These are phyloP conservation scores for Exophiala aquamarina DNA, from an alignment of 2,329 filamentous ascomycete genomes.

Conservation along the genomic window DNA sequence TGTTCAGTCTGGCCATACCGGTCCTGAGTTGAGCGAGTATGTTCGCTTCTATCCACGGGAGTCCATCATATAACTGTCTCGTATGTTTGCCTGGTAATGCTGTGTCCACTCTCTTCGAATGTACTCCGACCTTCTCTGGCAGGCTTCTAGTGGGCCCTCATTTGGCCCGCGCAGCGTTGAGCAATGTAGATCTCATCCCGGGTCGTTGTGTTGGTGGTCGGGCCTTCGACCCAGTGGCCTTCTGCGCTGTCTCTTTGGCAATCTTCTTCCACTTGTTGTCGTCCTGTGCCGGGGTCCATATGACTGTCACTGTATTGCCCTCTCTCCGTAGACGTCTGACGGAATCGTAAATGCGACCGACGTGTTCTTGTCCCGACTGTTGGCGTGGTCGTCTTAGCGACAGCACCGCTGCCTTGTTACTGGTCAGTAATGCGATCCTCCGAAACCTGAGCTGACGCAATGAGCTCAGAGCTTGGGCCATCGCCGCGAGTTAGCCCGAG, in stretches of 20 bases:
- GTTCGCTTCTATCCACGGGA: constrained; percentile 31
- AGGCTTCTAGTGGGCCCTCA: constrained; percentile 20
- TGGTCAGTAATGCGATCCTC: constrained; percentile 27
- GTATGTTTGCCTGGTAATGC: constrained; percentile 33
- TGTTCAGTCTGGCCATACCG: constrained; percentile 34
- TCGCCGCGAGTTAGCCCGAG: constrained; percentile 29
- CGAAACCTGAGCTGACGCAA: constrained; percentile 24
- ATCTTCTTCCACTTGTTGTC: constrained; percentile 3
- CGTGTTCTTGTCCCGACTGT: constrained; percentile 26
- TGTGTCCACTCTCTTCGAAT: constrained; percentile 25
- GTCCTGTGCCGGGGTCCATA: constrained; percentile 21
- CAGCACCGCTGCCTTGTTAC: constrained; percentile 28
- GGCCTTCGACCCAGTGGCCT: constrained; percentile 25
- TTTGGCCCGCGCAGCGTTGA: constrained; percentile 29
- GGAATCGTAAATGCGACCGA: constrained; percentile 27
- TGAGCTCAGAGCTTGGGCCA: constrained; percentile 25
- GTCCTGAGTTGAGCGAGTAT: constrained; percentile 32
- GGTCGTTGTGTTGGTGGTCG: constrained; percentile 16
- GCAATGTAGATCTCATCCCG: constrained; percentile 30
- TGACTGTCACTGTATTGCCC: constrained; percentile 25
- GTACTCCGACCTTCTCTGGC: constrained; percentile 27
- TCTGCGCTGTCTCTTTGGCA: constrained; percentile 25
- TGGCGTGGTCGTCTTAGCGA: constrained; percentile 26
- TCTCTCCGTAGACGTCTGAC: constrained; percentile 26
- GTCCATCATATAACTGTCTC: constrained; percentile 21